Conservation (phyloP, 441 rosid species). For the Eutrema salsugineum region DNA sequence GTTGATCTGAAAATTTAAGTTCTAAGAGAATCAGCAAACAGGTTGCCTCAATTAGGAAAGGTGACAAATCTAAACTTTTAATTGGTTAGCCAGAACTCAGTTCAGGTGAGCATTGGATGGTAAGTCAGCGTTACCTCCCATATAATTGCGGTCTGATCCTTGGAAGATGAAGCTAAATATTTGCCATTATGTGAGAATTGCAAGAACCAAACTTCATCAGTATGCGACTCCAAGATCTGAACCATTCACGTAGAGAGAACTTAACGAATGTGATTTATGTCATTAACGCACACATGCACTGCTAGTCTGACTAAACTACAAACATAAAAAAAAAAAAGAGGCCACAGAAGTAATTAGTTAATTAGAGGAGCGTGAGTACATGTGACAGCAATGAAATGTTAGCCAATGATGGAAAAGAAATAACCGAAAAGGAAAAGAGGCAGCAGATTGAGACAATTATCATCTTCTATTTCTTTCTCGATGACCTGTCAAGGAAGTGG, state of each 20-base stretch:
- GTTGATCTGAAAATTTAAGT: constrained; percentile 42
- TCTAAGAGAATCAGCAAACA: constrained; percentile 10
- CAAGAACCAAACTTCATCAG: constrained; percentile 90
- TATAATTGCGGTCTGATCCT: constrained; percentile 65
- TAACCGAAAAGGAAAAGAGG: background rate
- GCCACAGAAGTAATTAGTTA: constrained; percentile 3
- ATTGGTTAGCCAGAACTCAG: background rate
- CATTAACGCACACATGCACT: constrained; percentile 25
- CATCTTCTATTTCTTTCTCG: constrained; percentile 1
- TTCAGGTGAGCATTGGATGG: background rate
- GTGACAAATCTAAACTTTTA: background rate
- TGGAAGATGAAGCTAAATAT: constrained; percentile 84
- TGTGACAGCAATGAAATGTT: background rate
- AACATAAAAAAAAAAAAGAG: constrained; percentile 9
- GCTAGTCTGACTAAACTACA: constrained; percentile 25
- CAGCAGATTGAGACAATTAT: constrained; percentile 3
- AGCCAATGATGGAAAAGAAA: constrained; percentile 9
- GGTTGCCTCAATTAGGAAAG: background rate
- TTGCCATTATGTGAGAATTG: constrained; percentile 87
- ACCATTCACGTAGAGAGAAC: constrained; percentile 34
- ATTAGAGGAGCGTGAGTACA: background rate
- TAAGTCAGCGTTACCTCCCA: constrained; percentile 65
- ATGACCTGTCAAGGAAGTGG: background rate
- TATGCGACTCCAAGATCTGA: constrained; percentile 77
- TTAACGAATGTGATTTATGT: constrained; percentile 20